Conservation (phyloP, 345 rosid genomes). For the Isatis tinctoria region DNA sequence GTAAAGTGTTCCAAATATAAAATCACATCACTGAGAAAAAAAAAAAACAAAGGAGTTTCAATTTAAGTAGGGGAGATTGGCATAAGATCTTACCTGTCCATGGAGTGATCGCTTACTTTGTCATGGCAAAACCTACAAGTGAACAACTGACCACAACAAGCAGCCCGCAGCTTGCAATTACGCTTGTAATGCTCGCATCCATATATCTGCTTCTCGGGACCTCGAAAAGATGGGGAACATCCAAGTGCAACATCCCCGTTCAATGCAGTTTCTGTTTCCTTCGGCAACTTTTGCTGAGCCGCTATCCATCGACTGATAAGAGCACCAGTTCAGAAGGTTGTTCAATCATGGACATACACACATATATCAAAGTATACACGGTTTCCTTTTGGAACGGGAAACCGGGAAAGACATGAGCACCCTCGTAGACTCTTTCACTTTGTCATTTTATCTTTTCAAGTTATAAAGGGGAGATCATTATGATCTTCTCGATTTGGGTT, state of each 20-base stretch:
- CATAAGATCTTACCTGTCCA: constrained; percentile 59
- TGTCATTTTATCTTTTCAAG: neutral
- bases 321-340: constrained; percentile 8
- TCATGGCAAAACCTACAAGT: constrained; percentile 87
- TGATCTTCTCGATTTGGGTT: neutral
- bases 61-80: neutral
- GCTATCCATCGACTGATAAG: constrained; percentile 76
- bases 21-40: neutral
- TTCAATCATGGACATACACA: neutral
- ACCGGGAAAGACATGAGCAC: neutral
- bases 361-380: neutral
- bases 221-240: constrained; percentile 59
- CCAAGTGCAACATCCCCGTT: constrained; percentile 51
- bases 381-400: neutral
- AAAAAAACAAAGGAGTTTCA: neutral
- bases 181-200: constrained; percentile 93
- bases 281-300: constrained; percentile 76
- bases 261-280: constrained; percentile 41
- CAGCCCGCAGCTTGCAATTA: constrained; percentile 80
- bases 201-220: constrained; percentile 60
- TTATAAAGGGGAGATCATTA: neutral
- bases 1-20: constrained; percentile 12
- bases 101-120: constrained; percentile 85
- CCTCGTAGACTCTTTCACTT: neutral
- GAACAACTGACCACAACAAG: constrained; percentile 71